phyloP scores from a whole-genome alignment of 2,329 filamentous ascomycete species.

The Seiridium cupressi region DNA sequence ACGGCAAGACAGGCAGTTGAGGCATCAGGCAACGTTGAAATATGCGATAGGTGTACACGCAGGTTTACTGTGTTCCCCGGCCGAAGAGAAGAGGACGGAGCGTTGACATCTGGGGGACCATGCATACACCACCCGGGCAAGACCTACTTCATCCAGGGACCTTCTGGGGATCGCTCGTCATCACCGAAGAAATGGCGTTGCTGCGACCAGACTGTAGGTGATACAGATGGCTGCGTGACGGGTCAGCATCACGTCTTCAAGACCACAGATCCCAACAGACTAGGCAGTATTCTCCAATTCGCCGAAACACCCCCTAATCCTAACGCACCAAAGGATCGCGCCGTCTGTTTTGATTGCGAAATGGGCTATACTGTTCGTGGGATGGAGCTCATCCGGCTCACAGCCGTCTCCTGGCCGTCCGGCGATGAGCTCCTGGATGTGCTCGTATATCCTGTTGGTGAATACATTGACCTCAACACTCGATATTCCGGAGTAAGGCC shows the following conservation, averaged over 20 bases:
- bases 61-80: slow-evolving; percentile 93
- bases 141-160: slow-evolving; percentile 55
- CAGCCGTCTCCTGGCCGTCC: slow-evolving; percentile 82
- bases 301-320: slow-evolving; percentile 70
- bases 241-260: slow-evolving; percentile 83
- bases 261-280: slow-evolving; percentile 68
- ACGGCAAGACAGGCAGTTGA: slow-evolving; percentile 64
- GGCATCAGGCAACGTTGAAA: slow-evolving; percentile 74
- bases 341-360: slow-evolving; percentile 90
- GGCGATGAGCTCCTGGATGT: slow-evolving; percentile 77
- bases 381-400: slow-evolving; percentile 85
- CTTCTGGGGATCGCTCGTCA: slow-evolving; percentile 55
- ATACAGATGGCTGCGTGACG: slow-evolving; percentile 71
- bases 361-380: slow-evolving; percentile 94
- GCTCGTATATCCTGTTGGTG: slow-evolving; percentile 79
- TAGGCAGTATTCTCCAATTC: slow-evolving; percentile 80
- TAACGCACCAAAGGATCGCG: slow-evolving; percentile 48
- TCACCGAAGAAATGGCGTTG: slow-evolving; percentile 69
- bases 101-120: slow-evolving; percentile 71
- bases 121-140: slow-evolving; percentile 84
- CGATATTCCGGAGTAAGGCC: slow-evolving; percentile 84
- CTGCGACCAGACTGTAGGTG: slow-evolving; percentile 73
- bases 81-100: slow-evolving; percentile 71
- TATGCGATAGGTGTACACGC: slow-evolving; percentile 80
- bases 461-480: slow-evolving; percentile 87